These are phyloP conservation scores for Rhizomucor pusillus DNA, from an alignment of 371 early-diverging fungal genomes.

Conservation along the genomic window DNA sequence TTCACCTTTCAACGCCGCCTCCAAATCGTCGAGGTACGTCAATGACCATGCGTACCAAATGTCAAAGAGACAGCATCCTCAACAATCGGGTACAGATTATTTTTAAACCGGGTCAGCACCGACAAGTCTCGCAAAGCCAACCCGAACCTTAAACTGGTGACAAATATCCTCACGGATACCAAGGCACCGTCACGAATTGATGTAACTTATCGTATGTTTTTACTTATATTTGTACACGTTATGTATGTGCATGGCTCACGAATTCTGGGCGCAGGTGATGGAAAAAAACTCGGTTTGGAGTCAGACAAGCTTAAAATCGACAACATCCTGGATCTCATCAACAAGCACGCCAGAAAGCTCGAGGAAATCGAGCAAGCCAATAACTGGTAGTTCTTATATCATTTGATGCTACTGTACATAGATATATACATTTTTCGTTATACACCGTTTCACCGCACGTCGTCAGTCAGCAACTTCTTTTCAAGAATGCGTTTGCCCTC, in stretches of 20 bases:
- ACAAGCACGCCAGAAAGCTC: constrained; percentile 23
- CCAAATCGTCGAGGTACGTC: constrained; percentile 45
- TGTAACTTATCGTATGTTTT: constrained; percentile 52
- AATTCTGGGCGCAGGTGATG: constrained; percentile 43
- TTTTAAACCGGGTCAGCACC: constrained; percentile 57
- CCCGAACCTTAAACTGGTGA: constrained; percentile 53
- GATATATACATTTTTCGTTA: neutral
- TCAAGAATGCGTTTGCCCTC: constrained; percentile 71
- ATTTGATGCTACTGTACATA: constrained; percentile 2
- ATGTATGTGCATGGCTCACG: neutral
- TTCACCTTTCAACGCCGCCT: constrained; percentile 42
- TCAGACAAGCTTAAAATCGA: constrained; percentile 54
- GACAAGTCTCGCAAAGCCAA: constrained; percentile 49
- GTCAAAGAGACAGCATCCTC: neutral
- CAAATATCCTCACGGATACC: constrained; percentile 46
- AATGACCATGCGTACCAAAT: neutral
- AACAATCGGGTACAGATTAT: constrained; percentile 37
- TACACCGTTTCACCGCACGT: neutral
- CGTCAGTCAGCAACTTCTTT: constrained; percentile 23
- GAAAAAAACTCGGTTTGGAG: constrained; percentile 51
- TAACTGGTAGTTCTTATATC: constrained; percentile 30
- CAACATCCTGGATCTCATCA: constrained; percentile 38
- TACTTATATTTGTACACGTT: neutral
- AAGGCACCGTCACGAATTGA: constrained; percentile 45
- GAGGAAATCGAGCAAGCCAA: constrained; percentile 61